Evolutionary conservation across 2,329 filamentous ascomycete species (phyloP).

Genomic region (Penicillium crustosum): DNA sequence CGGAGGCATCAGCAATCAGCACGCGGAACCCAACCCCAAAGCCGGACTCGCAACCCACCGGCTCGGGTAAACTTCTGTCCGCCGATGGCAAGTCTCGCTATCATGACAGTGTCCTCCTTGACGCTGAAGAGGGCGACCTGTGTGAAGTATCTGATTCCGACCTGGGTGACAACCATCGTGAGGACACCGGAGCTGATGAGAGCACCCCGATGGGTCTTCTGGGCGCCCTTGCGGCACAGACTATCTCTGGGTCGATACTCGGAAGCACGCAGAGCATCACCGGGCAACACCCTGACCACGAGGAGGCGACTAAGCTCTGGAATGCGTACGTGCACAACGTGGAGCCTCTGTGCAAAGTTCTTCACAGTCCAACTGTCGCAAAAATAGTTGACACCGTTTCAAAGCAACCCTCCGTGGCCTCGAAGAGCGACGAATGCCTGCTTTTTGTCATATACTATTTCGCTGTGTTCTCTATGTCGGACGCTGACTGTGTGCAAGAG

Average conservation of each 20-base stretch:
- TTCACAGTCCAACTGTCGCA: constrained; percentile 70
- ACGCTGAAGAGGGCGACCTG: constrained; percentile 28
- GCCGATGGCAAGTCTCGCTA: constrained; percentile 43
- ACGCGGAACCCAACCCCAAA: not conserved
- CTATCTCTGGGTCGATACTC: not conserved
- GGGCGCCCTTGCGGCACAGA: not conserved
- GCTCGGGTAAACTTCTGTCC: constrained; percentile 8
- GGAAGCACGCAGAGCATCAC: constrained; percentile 18
- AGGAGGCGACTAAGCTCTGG: constrained; percentile 66
- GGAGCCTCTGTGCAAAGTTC: constrained; percentile 69
- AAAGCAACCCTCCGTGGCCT: constrained; percentile 27
- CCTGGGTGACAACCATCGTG: not conserved
- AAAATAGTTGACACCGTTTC: constrained; percentile 64
- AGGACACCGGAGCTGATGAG: not conserved
- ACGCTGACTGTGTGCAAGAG: constrained; percentile 11
- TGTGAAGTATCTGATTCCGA: constrained; percentile 27
- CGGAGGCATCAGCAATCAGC: not conserved
- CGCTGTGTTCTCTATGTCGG: constrained; percentile 20
- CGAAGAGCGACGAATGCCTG: constrained; percentile 38
- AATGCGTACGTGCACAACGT: constrained; percentile 72
- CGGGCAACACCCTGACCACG: constrained; percentile 29
- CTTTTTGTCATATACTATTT: constrained; percentile 30
- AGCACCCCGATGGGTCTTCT: not conserved
- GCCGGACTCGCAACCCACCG: not conserved
- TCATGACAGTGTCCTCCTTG: constrained; percentile 39